phyloP scores from a whole-genome alignment of 345 rosid species.

The Clarkia xantiana region DNA sequence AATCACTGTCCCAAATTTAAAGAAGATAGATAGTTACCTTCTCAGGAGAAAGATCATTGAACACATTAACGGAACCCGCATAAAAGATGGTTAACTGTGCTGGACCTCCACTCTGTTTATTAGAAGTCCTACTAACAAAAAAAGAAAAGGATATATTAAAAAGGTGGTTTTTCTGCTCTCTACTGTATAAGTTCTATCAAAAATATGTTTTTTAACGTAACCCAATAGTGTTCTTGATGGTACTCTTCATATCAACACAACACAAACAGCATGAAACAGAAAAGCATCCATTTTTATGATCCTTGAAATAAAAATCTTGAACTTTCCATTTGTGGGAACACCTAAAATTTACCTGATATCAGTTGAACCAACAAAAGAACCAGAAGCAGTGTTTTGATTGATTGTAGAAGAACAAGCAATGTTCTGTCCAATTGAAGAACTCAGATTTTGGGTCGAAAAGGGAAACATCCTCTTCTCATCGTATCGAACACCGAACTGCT shows the following conservation, averaged over 20 bases:
- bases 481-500: slow-evolving; percentile 19
- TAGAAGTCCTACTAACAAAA: slow-evolving; percentile 20
- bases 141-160: background rate
- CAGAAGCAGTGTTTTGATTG: slow-evolving; percentile 17
- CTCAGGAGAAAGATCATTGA: slow-evolving; percentile 52
- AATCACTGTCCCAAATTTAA: background rate
- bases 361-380: slow-evolving; percentile 15
- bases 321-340: too few species aligned
- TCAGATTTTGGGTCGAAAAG: slow-evolving; percentile 25
- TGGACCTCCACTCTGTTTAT: slow-evolving; percentile 30
- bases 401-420: slow-evolving; percentile 14
- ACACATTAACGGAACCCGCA: slow-evolving; percentile 55
- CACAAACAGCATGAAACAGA: too few species aligned
- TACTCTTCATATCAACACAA: too few species aligned
- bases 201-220: background rate
- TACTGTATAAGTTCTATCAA: background rate
- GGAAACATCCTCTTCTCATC: slow-evolving; percentile 47
- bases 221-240: background rate
- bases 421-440: slow-evolving; percentile 21
- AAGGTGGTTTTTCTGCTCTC: background rate
- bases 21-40: slow-evolving; percentile 29
- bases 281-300: too few species aligned
- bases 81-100: slow-evolving; percentile 68
- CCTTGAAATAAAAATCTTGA: too few species aligned
- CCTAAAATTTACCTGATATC: slow-evolving; percentile 27